Evolutionary conservation across 306 rosid genomes (phyloP), one percentile per base, ranked within the genome.

Genomic region (Cicer cuneatum): DNA sequence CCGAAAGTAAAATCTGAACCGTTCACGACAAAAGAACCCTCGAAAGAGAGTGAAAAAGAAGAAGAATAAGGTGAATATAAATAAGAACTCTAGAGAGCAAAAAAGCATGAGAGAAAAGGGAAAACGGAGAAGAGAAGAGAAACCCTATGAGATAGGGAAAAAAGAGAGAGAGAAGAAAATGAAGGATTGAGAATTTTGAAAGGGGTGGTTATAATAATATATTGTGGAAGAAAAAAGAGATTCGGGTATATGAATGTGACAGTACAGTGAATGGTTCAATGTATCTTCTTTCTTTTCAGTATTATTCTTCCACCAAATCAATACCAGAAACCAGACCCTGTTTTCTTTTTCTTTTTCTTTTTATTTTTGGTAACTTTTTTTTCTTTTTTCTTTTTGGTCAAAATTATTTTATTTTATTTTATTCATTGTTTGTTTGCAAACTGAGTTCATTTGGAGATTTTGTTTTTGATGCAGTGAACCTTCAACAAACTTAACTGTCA

Each of bases 101-200:
- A 49, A 77, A 79, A 74, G 86, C 89, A 91, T 90, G 90, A 81
- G 87, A 77, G 33, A 76, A 15, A 66, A 12, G 12, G 49, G 2
- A 2, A 7, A 63, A 42, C 58, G 70, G 42, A 80, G 45, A 10
- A 73, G 88, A 54, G 52, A 4, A 37, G 69, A 73, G 51, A 42
- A 92, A 89, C 98, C 99, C 99, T 92, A 89, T 74, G 2, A 19
- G 84, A 86, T 74, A 87, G 97, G 97, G 96, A 90, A 93, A 51
- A 61, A 12, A 33, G 4, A 51, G 7, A 6, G 2, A 49, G 19
- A 49, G 19, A 13, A n/a, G 14, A 74, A 80, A 78, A 1, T 85
- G 87, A 78, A 9, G 41, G 76, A 69, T 2, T 1, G 8, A 4
- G 72, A 1, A 1, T 24, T 54, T 78, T 19, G 5, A 33, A 77